Evolutionary conservation across 1,284 basidiomycete species (phyloP).

Genomic region (Lentinula novae-zelandiae): DNA sequence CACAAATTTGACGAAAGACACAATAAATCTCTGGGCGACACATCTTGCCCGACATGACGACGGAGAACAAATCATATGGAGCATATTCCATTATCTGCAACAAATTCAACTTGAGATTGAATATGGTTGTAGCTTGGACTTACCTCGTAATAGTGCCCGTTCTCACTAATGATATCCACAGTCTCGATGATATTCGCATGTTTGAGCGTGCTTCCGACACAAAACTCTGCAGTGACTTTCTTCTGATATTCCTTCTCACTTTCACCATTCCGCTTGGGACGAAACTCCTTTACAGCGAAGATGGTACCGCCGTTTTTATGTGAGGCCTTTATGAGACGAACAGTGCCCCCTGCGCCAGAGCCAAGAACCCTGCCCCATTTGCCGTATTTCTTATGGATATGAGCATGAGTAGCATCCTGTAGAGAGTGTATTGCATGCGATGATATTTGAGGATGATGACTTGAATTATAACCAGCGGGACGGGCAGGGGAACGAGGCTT

Average conservation of each 20-base stretch:
- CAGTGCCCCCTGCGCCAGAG: constrained; percentile 95
- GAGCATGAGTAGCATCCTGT: constrained; percentile 83
- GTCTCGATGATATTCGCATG: constrained; percentile 98
- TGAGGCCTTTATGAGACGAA: constrained; percentile 89
- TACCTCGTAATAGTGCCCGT: constrained; percentile 98
- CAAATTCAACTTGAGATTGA: constrained; percentile 4
- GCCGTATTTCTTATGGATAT: constrained; percentile 96
- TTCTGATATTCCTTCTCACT: constrained; percentile 97
- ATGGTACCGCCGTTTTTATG: constrained; percentile 77
- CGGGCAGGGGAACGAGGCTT: constrained; percentile 6
- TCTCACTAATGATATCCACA: constrained; percentile 97
- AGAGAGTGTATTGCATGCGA: constrained; percentile 49
- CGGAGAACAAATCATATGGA: constrained; percentile 96
- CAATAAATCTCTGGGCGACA: constrained; percentile 97
- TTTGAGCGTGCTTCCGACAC: constrained; percentile 92
- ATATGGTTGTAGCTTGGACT: constrained; percentile 16
- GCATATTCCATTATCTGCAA: constrained; percentile 97
- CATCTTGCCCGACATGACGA: constrained; percentile 99
- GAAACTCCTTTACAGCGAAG: constrained; percentile 98
- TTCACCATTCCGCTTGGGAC: constrained; percentile 85
- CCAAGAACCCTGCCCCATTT: constrained; percentile 98
- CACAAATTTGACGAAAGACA: constrained; percentile 97
- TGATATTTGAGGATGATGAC: constrained; percentile 14
- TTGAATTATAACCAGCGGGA: constrained; percentile 3
- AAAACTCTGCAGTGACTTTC: constrained; percentile 98